Conservation (phyloP, 78 protist genomes). For the Goniomonas avonlea region DNA sequence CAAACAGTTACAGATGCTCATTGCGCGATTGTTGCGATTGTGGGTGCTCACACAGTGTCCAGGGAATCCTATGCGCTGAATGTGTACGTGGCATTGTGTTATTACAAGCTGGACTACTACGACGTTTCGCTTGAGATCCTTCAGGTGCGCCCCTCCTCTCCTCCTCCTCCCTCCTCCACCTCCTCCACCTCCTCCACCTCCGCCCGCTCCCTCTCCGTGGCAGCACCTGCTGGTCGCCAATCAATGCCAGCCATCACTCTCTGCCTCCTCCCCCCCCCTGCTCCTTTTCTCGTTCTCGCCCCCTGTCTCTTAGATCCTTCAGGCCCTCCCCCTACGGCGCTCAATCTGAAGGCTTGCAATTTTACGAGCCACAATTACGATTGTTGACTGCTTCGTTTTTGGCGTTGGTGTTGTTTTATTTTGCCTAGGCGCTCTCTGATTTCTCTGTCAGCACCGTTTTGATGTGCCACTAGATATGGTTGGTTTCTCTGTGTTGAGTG, state of each 20-base stretch:
- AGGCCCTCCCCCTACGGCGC: slow-evolving; percentile 49
- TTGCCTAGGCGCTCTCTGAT: too few species aligned
- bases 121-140: slow-evolving; percentile 67
- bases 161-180: neutral
- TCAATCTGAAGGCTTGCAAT: slow-evolving; percentile 80
- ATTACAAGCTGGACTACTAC: slow-evolving; percentile 77
- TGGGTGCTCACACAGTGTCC: neutral
- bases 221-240: neutral
- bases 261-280: neutral
- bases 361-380: too few species aligned
- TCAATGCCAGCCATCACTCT: neutral
- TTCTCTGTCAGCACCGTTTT: too few species aligned
- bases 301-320: too few species aligned
- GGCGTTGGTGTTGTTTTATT: too few species aligned
- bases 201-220: neutral
- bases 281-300: neutral
- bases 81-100: slow-evolving; percentile 67
- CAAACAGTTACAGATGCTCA: too few species aligned
- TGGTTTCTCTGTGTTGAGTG: neutral
- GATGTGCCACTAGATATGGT: neutral
- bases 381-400: neutral
- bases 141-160: slow-evolving; percentile 4
- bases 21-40: too few species aligned
- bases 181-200: neutral
- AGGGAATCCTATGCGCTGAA: slow-evolving; percentile 48